These are phyloP conservation scores for Kappamyces sp. DNA, from an alignment of 192 early-diverging fungal species.

Conservation along the genomic window DNA sequence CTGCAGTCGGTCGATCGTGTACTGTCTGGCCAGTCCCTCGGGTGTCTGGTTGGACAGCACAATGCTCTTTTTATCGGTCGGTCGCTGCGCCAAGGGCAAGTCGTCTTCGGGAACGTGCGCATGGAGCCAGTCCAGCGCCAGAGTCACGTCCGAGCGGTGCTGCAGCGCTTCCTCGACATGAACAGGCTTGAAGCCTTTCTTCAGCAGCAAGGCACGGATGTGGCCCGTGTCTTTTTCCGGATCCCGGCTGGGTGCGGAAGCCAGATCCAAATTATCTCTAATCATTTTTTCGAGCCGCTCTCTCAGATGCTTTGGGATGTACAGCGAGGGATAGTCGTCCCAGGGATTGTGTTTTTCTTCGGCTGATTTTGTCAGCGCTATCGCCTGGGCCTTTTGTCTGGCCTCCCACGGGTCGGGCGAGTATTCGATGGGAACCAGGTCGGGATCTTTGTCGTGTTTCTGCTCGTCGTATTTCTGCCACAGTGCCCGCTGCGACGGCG, in stretches of 20 bases:
- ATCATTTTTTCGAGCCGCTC: constrained; percentile 61
- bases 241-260: background rate
- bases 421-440: constrained; percentile 49
- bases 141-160: constrained; percentile 39
- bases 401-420: constrained; percentile 64
- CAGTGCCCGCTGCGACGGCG: constrained; percentile 63
- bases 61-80: constrained; percentile 49
- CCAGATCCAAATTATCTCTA: constrained; percentile 20
- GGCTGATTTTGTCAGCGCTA: constrained; percentile 38
- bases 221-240: constrained; percentile 8
- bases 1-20: constrained; percentile 53
- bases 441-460: constrained; percentile 34
- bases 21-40: constrained; percentile 51
- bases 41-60: constrained; percentile 45
- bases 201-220: constrained; percentile 28
- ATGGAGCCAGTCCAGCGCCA: constrained; percentile 81
- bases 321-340: constrained; percentile 58
- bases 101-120: constrained; percentile 88
- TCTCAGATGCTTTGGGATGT: constrained; percentile 60
- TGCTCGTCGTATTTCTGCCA: constrained; percentile 65
- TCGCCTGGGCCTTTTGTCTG: constrained; percentile 30
- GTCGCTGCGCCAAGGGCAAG: constrained; percentile 46
- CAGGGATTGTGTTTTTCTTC: constrained; percentile 28
- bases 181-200: constrained; percentile 63
- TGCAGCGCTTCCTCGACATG: constrained; percentile 73